Evolutionary conservation across 805 yeast genomes (phyloP), one percentile per base, ranked within the genome.

Genomic region (Metschnikowia koreensis): DNA sequence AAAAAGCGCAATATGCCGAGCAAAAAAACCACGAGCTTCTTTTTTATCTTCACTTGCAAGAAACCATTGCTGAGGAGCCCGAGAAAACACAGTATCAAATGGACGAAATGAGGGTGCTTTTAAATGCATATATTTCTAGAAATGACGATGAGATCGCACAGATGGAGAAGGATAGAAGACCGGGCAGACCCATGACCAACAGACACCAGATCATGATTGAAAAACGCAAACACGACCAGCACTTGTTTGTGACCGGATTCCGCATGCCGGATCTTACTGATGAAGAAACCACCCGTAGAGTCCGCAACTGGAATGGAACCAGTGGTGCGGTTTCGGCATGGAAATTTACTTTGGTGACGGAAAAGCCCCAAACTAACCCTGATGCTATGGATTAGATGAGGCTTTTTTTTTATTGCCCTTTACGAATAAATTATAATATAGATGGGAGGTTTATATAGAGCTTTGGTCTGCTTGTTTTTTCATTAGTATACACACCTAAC

Each of bases 161-260:
- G 47, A 72, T 89, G 50, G 80, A 78, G 54, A 68, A 66, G 6
- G 81, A 77, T 49, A 81, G 96, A 74, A 81, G 96, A 65, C 83
- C 91, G n/a, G 96, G 96, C 15, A 80, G 98, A 71, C 97, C 99
- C 9, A 79, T 88, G 15, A 69, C 87, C 6, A 81, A 80, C 54
- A 82, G 83, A 63, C 96, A 89, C 61, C 84, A 82, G 57, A 61
- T 81, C 22, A 67, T 91, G 51, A 86, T 87, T 59, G 80, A 79
- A 57, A 81, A 81, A 62, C 75, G 76, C 43, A 82, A 85, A 48
- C 70, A 77, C 44, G 97, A 92, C 51, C 47, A 62, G 38, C 79
- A 80, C 39, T 82, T 86, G 51, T 90, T 80, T 60, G 73, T 69
- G 17, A 77, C 89, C 0, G 99, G 99, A 0, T 69, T 76, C 68